phyloP scores from a whole-genome alignment of 352 stramenopile species.

The Phytophthora gonapodyides region DNA sequence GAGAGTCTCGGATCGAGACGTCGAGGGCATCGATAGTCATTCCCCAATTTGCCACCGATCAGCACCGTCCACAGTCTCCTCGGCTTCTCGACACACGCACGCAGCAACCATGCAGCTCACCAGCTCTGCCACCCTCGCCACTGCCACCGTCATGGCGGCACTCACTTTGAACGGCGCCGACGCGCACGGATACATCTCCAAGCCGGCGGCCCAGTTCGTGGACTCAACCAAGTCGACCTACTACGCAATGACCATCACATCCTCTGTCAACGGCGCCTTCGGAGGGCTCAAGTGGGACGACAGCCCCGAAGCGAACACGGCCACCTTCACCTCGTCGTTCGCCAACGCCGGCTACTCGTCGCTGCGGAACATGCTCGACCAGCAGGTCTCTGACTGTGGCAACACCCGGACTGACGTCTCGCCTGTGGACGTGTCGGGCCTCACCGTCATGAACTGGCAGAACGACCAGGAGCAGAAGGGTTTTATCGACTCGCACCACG shows the following conservation, averaged over 20 bases:
- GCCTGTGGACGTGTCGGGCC: conserved; percentile 45
- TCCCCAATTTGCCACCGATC: conserved; percentile 27
- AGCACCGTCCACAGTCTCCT: conserved; percentile 2
- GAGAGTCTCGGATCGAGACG: not conserved
- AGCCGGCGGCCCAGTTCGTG: conserved; percentile 46
- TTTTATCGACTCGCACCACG: conserved; percentile 58
- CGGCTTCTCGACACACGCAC: not conserved
- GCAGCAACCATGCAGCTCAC: conserved; percentile 19
- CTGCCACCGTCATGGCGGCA: conserved; percentile 4
- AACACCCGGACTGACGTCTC: conserved; percentile 44
- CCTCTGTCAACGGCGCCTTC: conserved; percentile 44
- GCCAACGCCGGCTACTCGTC: conserved; percentile 45
- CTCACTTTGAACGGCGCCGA: conserved; percentile 23
- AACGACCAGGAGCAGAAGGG: conserved; percentile 53
- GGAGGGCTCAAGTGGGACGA: conserved; percentile 62
- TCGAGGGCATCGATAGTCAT: conserved; percentile 15
- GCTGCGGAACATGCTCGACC: conserved; percentile 49
- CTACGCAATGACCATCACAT: conserved; percentile 48
- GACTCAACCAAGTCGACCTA: conserved; percentile 33
- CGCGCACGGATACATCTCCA: conserved; percentile 61
- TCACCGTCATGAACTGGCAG: conserved; percentile 49
- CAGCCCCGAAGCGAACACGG: conserved; percentile 46
- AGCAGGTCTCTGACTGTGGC: conserved; percentile 41
- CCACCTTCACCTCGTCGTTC: conserved; percentile 50
- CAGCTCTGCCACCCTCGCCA: conserved; percentile 4